Evolutionary conservation across 805 yeast genomes (phyloP).

Genomic region (Cyberlindnera maclurae): DNA sequence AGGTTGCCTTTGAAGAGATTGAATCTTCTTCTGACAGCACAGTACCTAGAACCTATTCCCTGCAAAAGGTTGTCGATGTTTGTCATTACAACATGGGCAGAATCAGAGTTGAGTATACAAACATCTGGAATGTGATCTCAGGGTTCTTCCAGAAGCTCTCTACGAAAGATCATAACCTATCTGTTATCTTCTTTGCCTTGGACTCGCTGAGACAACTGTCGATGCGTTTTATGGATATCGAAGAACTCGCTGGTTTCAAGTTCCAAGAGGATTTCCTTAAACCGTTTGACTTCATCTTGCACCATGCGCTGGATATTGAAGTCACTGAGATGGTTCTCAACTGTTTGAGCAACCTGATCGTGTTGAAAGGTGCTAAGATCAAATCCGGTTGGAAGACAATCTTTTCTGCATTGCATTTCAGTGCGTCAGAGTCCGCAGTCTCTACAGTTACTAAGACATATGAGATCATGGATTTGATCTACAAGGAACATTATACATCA

Average conservation of each 20-base stretch:
- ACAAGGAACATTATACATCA: slow-evolving; percentile 51
- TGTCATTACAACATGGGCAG: slow-evolving; percentile 97
- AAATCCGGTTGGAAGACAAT: slow-evolving; percentile 95
- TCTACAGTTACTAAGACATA: slow-evolving; percentile 57
- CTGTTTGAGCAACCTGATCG: slow-evolving; percentile 79
- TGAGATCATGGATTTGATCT: slow-evolving; percentile 54
- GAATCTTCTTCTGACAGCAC: slow-evolving; percentile 76
- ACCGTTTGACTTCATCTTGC: slow-evolving; percentile 79
- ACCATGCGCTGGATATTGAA: slow-evolving; percentile 56
- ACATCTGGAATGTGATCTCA: slow-evolving; percentile 91
- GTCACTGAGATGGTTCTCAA: slow-evolving; percentile 87
- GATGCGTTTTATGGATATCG: slow-evolving; percentile 86
- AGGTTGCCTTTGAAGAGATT: slow-evolving; percentile 85
- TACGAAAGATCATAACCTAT: slow-evolving; percentile 58
- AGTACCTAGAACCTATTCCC: slow-evolving; percentile 84
- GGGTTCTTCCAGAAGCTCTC: slow-evolving; percentile 82
- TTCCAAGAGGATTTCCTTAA: slow-evolving; percentile 90
- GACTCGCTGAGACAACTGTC: slow-evolving; percentile 92
- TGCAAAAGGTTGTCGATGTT: slow-evolving; percentile 94
- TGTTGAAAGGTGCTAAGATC: slow-evolving; percentile 64
- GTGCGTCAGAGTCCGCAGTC: slow-evolving; percentile 57
- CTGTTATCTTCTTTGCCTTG: slow-evolving; percentile 81
- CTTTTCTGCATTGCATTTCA: slow-evolving; percentile 66
- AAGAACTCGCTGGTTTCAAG: slow-evolving; percentile 90
- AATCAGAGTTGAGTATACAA: slow-evolving; percentile 94